phyloP scores from a whole-genome alignment of 768 basidiomycete genomes.

The Lactifluus volemus region DNA sequence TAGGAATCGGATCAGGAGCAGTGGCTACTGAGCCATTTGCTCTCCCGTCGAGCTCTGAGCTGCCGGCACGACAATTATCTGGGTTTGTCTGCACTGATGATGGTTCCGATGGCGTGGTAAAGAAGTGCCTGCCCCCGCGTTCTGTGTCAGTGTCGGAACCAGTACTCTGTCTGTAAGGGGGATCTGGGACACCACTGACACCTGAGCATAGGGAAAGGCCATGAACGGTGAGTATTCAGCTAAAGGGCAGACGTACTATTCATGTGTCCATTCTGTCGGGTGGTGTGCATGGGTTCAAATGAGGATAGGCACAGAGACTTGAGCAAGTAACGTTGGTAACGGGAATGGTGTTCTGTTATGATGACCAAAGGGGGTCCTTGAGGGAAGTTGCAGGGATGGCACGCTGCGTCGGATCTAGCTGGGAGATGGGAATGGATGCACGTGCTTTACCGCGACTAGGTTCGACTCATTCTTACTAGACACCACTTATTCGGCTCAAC shows the following conservation, averaged over 20 bases:
- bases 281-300: constrained; percentile 3
- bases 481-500: no score
- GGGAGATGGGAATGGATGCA: neutral
- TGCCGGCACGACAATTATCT: constrained; percentile 21
- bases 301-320: neutral
- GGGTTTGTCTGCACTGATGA: constrained; percentile 23
- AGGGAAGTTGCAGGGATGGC: neutral
- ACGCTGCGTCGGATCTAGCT: neutral
- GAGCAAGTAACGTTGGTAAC: neutral
- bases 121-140: constrained; percentile 25
- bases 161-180: constrained; percentile 16
- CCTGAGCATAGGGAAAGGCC: constrained; percentile 1
- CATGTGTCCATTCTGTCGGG: constrained; percentile 10
- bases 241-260: constrained; percentile 3
- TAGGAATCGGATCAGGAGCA: constrained; percentile 38
- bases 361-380: neutral
- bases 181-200: constrained; percentile 12
- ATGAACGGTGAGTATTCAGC: neutral
- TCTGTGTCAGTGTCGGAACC: constrained; percentile 27
- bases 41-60: constrained; percentile 25
- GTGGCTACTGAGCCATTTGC: constrained; percentile 26
- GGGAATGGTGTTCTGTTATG: neutral
- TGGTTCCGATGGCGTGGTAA: constrained; percentile 25
- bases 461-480: neutral
- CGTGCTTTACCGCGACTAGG: neutral